Conservation (phyloP, 1,284 basidiomycete species). For the Pisolithus thermaeus region DNA sequence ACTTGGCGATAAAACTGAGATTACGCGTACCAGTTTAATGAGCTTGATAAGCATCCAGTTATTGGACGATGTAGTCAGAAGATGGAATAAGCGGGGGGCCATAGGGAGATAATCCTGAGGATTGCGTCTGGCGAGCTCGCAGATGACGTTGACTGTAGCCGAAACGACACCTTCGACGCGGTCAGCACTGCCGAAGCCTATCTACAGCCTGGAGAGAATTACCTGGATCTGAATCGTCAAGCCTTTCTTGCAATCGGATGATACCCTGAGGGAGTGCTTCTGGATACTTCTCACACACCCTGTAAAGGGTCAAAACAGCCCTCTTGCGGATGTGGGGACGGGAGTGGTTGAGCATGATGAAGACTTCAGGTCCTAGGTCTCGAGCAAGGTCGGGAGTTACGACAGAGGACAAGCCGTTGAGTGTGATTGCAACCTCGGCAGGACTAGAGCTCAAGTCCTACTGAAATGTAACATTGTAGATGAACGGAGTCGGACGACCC, state of each 20-base stretch:
- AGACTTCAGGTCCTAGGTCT: constrained; percentile 84
- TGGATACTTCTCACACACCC: constrained; percentile 73
- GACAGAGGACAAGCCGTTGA: constrained; percentile 87
- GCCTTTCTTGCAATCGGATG: constrained; percentile 71
- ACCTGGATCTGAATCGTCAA: constrained; percentile 85
- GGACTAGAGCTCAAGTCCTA: constrained; percentile 81
- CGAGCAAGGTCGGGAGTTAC: constrained; percentile 85
- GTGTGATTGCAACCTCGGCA: constrained; percentile 73
- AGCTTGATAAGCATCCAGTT: constrained; percentile 99
- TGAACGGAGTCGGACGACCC: constrained; percentile 17
- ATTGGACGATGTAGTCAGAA: constrained; percentile 92
- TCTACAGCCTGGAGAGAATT: constrained; percentile 4
- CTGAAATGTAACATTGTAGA: constrained; percentile 6
- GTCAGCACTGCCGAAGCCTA: background rate
- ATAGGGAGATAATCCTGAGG: constrained; percentile 77
- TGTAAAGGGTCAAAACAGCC: constrained; percentile 80
- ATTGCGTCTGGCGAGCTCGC: constrained; percentile 81
- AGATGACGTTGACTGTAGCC: constrained; percentile 90
- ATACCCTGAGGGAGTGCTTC: constrained; percentile 67
- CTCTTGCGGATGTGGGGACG: constrained; percentile 85
- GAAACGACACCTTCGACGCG: constrained; percentile 72
- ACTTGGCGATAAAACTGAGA: background rate
- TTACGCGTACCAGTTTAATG: constrained; percentile 76
- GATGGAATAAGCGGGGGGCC: constrained; percentile 90
- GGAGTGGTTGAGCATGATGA: constrained; percentile 89